A percentile compares a stretch with the other conserved stretches of the same genome.
Evolutionary conservation across 1,284 basidiomycete genomes (phyloP).

Genomic region (Ganoderma lucidum): DNA sequence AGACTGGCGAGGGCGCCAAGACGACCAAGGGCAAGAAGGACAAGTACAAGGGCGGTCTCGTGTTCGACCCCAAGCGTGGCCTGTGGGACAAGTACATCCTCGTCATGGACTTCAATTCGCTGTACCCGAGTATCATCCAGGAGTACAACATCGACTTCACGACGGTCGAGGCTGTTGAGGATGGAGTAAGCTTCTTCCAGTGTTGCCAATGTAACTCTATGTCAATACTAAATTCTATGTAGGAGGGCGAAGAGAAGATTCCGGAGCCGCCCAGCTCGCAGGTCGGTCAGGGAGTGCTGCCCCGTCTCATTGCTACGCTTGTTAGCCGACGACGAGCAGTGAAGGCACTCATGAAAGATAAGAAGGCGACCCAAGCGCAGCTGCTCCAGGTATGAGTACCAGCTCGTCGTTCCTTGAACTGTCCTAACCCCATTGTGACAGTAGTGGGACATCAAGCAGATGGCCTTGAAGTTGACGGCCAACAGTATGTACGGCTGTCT

Average conservation of each 20-base stretch:
- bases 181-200: conserved; percentile 51
- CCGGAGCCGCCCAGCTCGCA: conserved; percentile 87
- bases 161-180: conserved; percentile 83
- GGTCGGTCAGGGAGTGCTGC: conserved; percentile 87
- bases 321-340: conserved; percentile 92
- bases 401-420: neutral
- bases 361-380: conserved; percentile 77
- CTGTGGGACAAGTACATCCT: conserved; percentile 98
- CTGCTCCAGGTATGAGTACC: conserved; percentile 75
- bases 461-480: conserved; percentile 97
- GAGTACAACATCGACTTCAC: conserved; percentile 99
- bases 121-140: conserved; percentile 99
- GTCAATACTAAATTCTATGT: conserved; percentile 23
- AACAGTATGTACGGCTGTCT: conserved; percentile 99
- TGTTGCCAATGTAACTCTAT: neutral
- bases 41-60: conserved; percentile 98
- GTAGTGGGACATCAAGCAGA: conserved; percentile 96
- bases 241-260: conserved; percentile 87
- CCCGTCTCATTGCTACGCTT: conserved; percentile 94
- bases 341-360: conserved; percentile 96
- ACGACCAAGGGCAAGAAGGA: conserved; percentile 81
- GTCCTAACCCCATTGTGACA: neutral
- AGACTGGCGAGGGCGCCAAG: conserved; percentile 58
- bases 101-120: conserved; percentile 99
- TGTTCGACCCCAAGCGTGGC: conserved; percentile 96